A percentile compares a stretch with the other conserved stretches of the same genome.
phyloP scores from a whole-genome alignment of 2,329 filamentous ascomycete species.

The Colletotrichum australisinense region DNA sequence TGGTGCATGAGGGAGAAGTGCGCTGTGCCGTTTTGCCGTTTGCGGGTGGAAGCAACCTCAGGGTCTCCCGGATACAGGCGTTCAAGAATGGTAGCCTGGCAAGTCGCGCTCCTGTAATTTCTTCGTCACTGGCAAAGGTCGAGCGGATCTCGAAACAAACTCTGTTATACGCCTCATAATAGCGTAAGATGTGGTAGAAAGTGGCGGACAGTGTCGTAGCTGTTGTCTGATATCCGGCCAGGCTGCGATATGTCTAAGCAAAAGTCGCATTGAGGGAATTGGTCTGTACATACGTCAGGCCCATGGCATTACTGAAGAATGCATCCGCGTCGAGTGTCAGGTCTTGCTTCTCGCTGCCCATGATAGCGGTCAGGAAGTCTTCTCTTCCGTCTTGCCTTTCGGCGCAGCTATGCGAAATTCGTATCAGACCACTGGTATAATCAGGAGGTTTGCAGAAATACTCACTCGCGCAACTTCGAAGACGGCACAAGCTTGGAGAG shows the following conservation, averaged over 20 bases:
- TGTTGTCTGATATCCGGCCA: neutral
- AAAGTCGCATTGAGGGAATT: neutral
- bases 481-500: too few relatives aligned
- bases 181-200: neutral
- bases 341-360: neutral
- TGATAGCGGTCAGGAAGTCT: neutral
- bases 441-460: too few relatives aligned
- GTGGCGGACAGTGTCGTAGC: neutral
- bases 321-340: neutral
- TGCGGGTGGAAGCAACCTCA: conserved; percentile 64
- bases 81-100: conserved; percentile 33
- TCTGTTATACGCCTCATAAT: neutral
- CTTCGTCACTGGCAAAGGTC: neutral
- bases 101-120: neutral
- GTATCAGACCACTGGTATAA: too few relatives aligned
- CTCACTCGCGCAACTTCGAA: too few relatives aligned
- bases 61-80: conserved; percentile 65
- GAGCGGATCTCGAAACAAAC: neutral
- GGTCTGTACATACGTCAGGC: neutral
- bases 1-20: neutral
- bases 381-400: neutral
- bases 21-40: neutral
- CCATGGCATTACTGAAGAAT: neutral
- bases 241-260: neutral
- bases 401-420: neutral